Percentiles rank a stretch among this genome's conserved stretches.
phyloP scores from a whole-genome alignment of 148 eudicot genomes.

The Cornus controversa region DNA sequence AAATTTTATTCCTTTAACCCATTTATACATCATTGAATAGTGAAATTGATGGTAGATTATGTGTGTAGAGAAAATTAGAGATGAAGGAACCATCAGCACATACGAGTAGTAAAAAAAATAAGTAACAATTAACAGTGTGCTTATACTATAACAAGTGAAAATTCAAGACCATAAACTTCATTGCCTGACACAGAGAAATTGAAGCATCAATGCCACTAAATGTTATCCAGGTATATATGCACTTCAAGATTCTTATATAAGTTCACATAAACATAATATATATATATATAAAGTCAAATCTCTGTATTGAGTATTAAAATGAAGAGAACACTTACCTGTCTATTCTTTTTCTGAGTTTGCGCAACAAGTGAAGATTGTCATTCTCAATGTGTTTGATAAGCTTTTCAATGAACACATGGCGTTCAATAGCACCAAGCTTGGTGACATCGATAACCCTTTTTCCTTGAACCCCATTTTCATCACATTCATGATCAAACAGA shows the following conservation, averaged over 20 bases:
- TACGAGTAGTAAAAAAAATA: not conserved
- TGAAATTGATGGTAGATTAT: too few species aligned
- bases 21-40: not conserved
- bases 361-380: constrained; percentile 77
- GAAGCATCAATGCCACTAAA: too few species aligned
- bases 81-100: not conserved
- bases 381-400: constrained; percentile 72
- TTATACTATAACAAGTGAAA: not conserved
- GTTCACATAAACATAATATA: too few species aligned
- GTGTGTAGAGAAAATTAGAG: too few species aligned
- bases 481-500: constrained; percentile 46
- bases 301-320: not conserved
- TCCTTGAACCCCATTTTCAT: constrained; percentile 33
- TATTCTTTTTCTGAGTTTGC: constrained; percentile 63
- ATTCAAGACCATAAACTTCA: not conserved
- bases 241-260: too few species aligned
- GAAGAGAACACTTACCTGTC: constrained; percentile 48
- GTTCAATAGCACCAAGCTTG: constrained; percentile 65
- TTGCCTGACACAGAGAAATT: not conserved
- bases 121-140: not conserved
- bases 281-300: too few species aligned
- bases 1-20: not conserved
- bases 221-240: too few species aligned
- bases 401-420: constrained; percentile 70
- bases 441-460: constrained; percentile 61